Percentiles rank a stretch among this genome's conserved stretches.
These are phyloP conservation scores for Ogataea chonburiensis DNA, from an alignment of 805 yeast genomes.

Conservation along the genomic window DNA sequence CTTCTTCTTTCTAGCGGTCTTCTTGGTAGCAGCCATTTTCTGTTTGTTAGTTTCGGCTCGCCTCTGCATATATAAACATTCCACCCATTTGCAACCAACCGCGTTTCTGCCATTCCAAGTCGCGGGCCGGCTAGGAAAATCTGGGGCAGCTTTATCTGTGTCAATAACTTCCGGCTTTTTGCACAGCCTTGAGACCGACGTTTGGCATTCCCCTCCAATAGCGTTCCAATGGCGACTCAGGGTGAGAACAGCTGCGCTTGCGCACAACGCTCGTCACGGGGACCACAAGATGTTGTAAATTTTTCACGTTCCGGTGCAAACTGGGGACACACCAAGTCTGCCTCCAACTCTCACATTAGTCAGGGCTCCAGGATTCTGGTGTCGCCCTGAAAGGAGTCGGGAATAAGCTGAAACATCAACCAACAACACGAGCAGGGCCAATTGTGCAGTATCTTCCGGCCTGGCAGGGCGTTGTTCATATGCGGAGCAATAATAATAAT, in stretches of 20 bases:
- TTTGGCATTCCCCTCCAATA: constrained; percentile 3
- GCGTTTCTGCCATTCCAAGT: constrained; percentile 16
- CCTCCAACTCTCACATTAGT: no score
- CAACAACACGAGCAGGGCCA: neutral
- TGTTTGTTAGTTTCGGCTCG: constrained; percentile 9
- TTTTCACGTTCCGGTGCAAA: no score
- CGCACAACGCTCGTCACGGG: neutral
- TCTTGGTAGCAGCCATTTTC: constrained; percentile 34
- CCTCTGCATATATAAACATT: constrained; percentile 4
- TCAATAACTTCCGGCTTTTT: constrained; percentile 2
- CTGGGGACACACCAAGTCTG: no score
- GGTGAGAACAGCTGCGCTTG: no score
- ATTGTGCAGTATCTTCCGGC: neutral
- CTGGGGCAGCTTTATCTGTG: constrained; percentile 11
- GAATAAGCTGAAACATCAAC: constrained; percentile 3
- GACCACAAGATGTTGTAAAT: neutral
- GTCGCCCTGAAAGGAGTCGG: no score
- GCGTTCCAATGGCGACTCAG: no score
- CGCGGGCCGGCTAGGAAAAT: neutral
- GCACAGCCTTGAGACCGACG: constrained; percentile 9
- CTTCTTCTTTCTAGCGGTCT: constrained; percentile 39
- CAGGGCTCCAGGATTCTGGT: no score
- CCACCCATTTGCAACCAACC: constrained; percentile 11
- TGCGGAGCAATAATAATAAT: constrained; percentile 6
- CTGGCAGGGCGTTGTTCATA: neutral